Evolutionary conservation across 208 protist genomes (phyloP).

Genomic region (Trichomonas vaginalis): DNA sequence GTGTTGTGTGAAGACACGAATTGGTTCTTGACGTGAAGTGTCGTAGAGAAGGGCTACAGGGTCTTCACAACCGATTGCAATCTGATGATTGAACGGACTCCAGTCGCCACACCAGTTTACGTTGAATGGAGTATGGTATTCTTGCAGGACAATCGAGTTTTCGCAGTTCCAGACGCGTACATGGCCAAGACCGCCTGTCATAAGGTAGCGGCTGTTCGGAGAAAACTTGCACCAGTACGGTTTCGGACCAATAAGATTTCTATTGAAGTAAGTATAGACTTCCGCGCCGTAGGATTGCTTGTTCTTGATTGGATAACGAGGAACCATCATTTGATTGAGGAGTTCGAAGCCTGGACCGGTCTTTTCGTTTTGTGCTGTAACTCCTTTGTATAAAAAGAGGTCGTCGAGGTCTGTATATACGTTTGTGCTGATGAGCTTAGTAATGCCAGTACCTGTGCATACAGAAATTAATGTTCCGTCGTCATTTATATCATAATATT

Average conservation of each 20-base stretch:
- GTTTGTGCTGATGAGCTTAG: not conserved
- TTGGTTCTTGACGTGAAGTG: not conserved
- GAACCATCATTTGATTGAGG: not conserved
- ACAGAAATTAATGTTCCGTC: not conserved
- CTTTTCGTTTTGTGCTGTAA: not conserved
- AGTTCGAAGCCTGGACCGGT: not conserved
- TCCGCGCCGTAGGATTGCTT: not conserved
- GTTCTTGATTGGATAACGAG: not conserved
- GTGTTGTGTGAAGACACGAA: not conserved
- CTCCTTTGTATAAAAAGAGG: not conserved
- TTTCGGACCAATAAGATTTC: not conserved
- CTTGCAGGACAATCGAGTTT: not conserved
- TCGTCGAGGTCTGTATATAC: not conserved
- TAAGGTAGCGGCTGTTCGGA: not conserved
- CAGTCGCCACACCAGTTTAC: not conserved
- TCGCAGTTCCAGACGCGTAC: not conserved
- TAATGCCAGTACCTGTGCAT: not conserved
- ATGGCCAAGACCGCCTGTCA: not conserved
- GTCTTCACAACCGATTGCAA: not conserved
- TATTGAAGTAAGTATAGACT: not conserved
- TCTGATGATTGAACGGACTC: not conserved
- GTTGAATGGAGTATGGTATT: no score
- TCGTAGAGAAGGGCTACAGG: not conserved
- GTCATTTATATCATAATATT: not conserved
- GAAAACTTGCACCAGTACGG: not conserved